Evolutionary conservation across 2,329 filamentous ascomycete genomes (phyloP), one percentile per base, ranked within the genome.

Genomic region (Domatiomyces catenatus): DNA sequence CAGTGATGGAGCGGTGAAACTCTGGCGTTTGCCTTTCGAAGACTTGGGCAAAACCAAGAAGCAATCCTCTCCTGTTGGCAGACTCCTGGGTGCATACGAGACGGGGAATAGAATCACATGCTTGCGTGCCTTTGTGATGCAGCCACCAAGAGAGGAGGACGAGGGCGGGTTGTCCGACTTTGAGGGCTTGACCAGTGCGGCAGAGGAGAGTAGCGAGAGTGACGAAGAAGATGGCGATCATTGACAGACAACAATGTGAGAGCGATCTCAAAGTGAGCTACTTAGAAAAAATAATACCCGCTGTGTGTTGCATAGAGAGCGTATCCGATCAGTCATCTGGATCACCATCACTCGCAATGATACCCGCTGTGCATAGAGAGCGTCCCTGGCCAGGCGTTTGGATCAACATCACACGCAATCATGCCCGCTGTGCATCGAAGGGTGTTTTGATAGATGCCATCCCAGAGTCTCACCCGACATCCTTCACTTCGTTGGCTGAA

Each of bases 101-200:
- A 94, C 89, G 19, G 81, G 83, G 45, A 89, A 90, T 64, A 75
- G 92, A 51, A 88, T 96, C 58, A 96, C 89, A 39, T 96, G 92
- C 64, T 63, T 96, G 61, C 81, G 80, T 59, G 83, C 83, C 19
- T 96, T 94, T 69, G 71, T 86, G 56, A 93, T 96, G 86, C 76
- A 85, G 65, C 76, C 80, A 59, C 71, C 67, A 32, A 39, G 46
- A 3, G 62, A 63, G 45, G 79, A 80, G 15, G 52, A 57, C 42
- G 51, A 50, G 15, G 53, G 46, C 6, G 49, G 49, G 3, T 32
- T 51, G 15, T 51, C 49, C 7, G 55, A 58, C 20, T 56, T 56
- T 39, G 48, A 54, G 19, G 55, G 55, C 4, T 53, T 58, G 36
- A 53, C 22, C n/a, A 45, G 54, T 42, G 51, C 39, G n/a, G 20